These are phyloP conservation scores for Chenopodium suecicum DNA, from an alignment of 148 eudicot genomes.

Conservation along the genomic window DNA sequence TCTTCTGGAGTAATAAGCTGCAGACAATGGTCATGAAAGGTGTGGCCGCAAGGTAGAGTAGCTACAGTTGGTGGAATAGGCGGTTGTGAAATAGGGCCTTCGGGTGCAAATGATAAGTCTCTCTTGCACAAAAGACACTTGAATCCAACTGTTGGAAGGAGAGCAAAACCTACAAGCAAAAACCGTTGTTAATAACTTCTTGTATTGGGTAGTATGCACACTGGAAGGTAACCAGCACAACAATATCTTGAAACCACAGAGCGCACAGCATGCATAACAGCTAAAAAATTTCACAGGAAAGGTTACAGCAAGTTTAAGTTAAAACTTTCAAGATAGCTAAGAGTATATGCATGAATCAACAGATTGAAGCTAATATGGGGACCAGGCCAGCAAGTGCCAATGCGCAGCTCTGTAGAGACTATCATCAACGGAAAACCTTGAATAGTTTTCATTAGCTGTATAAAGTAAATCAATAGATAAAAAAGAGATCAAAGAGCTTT, in stretches of 20 bases:
- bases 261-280: background rate
- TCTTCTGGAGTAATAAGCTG: constrained; percentile 53
- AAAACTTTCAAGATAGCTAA: background rate
- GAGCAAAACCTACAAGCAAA: constrained; percentile 36
- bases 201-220: background rate
- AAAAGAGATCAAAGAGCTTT: too few relatives aligned
- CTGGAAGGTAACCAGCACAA: background rate
- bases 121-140: constrained; percentile 67
- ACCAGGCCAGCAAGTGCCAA: background rate
- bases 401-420: background rate
- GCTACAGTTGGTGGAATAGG: constrained; percentile 46
- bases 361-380: background rate
- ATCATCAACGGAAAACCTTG: too few relatives aligned
- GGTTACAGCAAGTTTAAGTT: background rate
- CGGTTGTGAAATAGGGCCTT: constrained; percentile 51
- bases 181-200: background rate
- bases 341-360: background rate
- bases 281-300: background rate
- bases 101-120: constrained; percentile 57
- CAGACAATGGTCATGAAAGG: constrained; percentile 68
- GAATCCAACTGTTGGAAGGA: constrained; percentile 36
- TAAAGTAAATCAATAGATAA: too few relatives aligned
- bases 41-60: constrained; percentile 65
- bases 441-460: too few relatives aligned
- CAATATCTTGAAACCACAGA: background rate